phyloP scores from a whole-genome alignment of 257 asterid species.

The Solanum corneliomulleri region DNA sequence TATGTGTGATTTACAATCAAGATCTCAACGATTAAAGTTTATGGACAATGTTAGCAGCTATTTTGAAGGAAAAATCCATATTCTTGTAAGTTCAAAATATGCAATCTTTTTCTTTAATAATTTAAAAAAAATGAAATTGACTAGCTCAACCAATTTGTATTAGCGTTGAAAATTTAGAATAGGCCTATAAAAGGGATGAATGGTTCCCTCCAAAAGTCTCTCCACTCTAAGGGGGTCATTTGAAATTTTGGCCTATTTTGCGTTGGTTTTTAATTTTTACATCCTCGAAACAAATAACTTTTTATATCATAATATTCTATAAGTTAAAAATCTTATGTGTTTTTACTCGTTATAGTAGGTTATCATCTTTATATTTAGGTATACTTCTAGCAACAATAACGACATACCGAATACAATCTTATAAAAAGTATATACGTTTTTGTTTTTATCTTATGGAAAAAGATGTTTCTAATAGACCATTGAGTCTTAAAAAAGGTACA shows the following conservation, averaged over 20 bases:
- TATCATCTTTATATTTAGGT: too few relatives aligned
- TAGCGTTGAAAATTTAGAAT: neutral
- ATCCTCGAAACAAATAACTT: too few relatives aligned
- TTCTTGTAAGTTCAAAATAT: neutral
- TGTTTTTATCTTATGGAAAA: too few relatives aligned
- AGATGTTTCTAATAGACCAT: neutral
- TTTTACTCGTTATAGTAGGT: too few relatives aligned
- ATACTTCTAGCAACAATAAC: too few relatives aligned
- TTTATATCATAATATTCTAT: too few relatives aligned
- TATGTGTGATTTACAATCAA: neutral
- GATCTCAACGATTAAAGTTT: neutral
- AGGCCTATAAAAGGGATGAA: neutral
- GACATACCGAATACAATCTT: too few relatives aligned
- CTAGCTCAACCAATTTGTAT: neutral
- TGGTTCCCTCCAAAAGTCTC: neutral
- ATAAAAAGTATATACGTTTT: too few relatives aligned
- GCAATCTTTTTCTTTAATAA: neutral
- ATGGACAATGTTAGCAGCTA: neutral
- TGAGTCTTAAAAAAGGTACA: too few relatives aligned
- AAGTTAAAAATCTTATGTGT: too few relatives aligned
- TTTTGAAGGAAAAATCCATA: slow-evolving; percentile 1
- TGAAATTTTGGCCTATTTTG: too few relatives aligned
- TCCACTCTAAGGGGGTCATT: neutral
- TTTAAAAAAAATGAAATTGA: neutral
- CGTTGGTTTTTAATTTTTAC: too few relatives aligned